These are phyloP conservation scores for Podila horticola DNA, from an alignment of 192 early-diverging fungal genomes.

Conservation along the genomic window DNA sequence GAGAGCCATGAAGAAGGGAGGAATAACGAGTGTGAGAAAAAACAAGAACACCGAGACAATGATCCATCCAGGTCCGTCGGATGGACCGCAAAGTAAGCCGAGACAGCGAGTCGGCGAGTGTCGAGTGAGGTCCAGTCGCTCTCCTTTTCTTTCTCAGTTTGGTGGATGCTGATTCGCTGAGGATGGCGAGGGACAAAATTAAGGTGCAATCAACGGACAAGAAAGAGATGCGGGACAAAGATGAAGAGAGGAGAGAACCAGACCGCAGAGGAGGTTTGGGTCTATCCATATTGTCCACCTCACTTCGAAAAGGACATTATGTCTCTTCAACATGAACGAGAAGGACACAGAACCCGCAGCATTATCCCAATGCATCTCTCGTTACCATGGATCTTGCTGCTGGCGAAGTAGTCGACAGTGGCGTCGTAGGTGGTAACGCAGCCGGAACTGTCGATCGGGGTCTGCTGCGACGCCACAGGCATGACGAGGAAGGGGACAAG, in stretches of 20 bases:
- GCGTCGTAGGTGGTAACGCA: slow-evolving; percentile 50
- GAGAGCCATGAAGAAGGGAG: not conserved
- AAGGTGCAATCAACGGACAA: not conserved
- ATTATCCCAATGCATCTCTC: no score
- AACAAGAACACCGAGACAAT: not conserved
- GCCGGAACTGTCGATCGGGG: slow-evolving; percentile 12
- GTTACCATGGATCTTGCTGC: slow-evolving; percentile 49
- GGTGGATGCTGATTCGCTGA: not conserved
- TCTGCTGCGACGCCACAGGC: slow-evolving; percentile 42
- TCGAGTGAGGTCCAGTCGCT: no score
- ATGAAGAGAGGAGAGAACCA: no score
- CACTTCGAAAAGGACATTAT: no score
- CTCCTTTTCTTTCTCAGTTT: not conserved
- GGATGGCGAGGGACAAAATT: not conserved
- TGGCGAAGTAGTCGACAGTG: slow-evolving; percentile 60
- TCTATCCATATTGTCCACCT: no score
- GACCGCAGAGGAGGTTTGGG: no score
- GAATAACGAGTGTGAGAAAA: not conserved
- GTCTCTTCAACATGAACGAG: not conserved
- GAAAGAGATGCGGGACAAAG: no score
- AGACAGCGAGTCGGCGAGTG: no score
- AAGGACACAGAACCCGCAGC: no score
- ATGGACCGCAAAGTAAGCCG: no score
- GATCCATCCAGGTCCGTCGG: no score
- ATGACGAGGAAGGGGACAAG: slow-evolving; percentile 28